phyloP scores from a whole-genome alignment of 495 filamentous ascomycete species.

The Neurospora hispaniola region DNA sequence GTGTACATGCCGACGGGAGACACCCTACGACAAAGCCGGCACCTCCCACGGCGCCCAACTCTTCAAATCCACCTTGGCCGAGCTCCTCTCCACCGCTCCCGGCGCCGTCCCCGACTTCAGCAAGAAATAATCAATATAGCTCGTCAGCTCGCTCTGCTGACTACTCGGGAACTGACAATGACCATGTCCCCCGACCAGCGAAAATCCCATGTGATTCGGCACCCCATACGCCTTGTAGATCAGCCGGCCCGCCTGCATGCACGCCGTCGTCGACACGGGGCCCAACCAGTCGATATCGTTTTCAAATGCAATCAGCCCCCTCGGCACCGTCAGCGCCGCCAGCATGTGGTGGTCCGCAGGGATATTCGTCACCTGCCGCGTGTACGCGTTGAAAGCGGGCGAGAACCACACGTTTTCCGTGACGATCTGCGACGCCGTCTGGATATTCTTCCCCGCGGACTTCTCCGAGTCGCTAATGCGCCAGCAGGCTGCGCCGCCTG shows the following conservation, averaged over 20 bases:
- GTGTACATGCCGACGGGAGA: too few relatives aligned
- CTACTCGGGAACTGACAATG: constrained; percentile 46
- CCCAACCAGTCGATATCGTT: constrained; percentile 49
- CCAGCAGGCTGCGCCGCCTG: constrained; percentile 44
- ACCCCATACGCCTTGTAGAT: constrained; percentile 43
- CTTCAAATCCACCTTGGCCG: constrained; percentile 21
- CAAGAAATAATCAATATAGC: constrained; percentile 41
- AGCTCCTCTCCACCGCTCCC: constrained; percentile 29
- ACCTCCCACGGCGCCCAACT: constrained; percentile 34
- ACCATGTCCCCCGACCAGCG: constrained; percentile 39
- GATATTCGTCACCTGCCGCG: constrained; percentile 23
- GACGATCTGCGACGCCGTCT: constrained; percentile 41
- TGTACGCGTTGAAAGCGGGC: constrained; percentile 30
- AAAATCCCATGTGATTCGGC: constrained; percentile 43
- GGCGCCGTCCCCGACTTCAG: constrained; percentile 21
- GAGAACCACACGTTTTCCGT: constrained; percentile 45
- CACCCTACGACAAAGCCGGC: constrained; percentile 24
- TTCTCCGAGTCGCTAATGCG: constrained; percentile 39
- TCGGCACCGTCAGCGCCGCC: constrained; percentile 35
- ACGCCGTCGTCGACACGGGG: constrained; percentile 39
- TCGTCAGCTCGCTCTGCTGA: constrained; percentile 37
- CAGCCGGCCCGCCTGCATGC: constrained; percentile 42
- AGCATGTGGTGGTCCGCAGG: constrained; percentile 44
- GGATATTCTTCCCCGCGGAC: constrained; percentile 41
- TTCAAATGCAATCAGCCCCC: constrained; percentile 39